phyloP scores from a whole-genome alignment of 306 rosid species.

The Luffa acutangula region DNA sequence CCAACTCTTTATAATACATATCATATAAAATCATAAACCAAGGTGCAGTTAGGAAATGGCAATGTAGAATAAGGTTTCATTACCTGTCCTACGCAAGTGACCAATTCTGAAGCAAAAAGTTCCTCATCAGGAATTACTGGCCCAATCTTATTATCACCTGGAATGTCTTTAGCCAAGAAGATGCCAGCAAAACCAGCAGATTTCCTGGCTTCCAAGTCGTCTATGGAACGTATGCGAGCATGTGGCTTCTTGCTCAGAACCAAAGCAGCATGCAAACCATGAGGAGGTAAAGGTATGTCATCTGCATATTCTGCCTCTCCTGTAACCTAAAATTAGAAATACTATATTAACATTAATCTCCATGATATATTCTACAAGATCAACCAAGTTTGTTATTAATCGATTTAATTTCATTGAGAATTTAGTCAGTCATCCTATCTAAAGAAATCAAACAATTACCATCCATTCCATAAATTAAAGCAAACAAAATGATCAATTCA shows the following conservation, averaged over 20 bases:
- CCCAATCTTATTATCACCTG: constrained; percentile 62
- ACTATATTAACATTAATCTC: constrained; percentile 10
- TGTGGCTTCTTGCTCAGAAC: constrained; percentile 82
- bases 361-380: not conserved
- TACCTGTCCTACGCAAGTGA: constrained; percentile 97
- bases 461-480: not conserved
- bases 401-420: not conserved
- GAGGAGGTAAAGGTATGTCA: constrained; percentile 56
- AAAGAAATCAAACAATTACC: not conserved
- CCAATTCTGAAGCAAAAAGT: constrained; percentile 60
- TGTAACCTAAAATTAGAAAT: constrained; percentile 48
- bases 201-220: constrained; percentile 50
- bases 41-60: not conserved
- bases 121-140: constrained; percentile 71
- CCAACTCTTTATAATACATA: not conserved
- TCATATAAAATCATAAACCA: not conserved
- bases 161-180: constrained; percentile 60
- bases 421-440: not conserved
- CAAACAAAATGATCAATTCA: not conserved
- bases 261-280: constrained; percentile 79
- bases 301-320: constrained; percentile 92
- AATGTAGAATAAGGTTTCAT: constrained; percentile 15
- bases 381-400: not conserved
- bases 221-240: constrained; percentile 65
- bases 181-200: constrained; percentile 72